These are phyloP conservation scores for Debaryomyces udenii DNA, from an alignment of 1,139 yeast species.

Conservation along the genomic window DNA sequence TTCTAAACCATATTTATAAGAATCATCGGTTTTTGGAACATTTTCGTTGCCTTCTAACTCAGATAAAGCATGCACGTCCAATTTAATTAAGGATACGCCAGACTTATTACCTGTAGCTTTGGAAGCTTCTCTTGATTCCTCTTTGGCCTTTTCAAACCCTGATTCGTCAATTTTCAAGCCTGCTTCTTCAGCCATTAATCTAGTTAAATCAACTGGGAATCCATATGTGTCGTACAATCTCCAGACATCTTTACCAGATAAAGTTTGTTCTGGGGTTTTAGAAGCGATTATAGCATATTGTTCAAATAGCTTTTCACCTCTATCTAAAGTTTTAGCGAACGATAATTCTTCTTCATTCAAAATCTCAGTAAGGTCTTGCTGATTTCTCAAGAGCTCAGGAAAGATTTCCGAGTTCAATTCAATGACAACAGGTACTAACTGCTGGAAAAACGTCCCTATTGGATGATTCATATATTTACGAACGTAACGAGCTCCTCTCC, in stretches of 20 bases:
- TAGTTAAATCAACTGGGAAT: slow-evolving; percentile 96
- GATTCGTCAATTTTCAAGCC: slow-evolving; percentile 90
- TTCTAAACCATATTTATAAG: slow-evolving; percentile 68
- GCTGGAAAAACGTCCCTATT: slow-evolving; percentile 89
- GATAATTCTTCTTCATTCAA: slow-evolving; percentile 95
- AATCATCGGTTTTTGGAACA: slow-evolving; percentile 85
- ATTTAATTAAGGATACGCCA: slow-evolving; percentile 65
- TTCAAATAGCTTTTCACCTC: slow-evolving; percentile 97
- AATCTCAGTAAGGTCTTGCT: slow-evolving; percentile 81
- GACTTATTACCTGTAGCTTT: slow-evolving; percentile 76
- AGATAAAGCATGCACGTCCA: slow-evolving; percentile 89
- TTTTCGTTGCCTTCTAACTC: slow-evolving; percentile 56
- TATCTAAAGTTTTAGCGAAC: slow-evolving; percentile 91
- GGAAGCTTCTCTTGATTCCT: slow-evolving; percentile 90
- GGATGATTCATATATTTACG: slow-evolving; percentile 96
- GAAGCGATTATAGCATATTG: slow-evolving; percentile 86
- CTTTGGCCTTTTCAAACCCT: slow-evolving; percentile 88
- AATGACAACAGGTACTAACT: slow-evolving; percentile 88
- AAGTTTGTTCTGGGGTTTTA: slow-evolving; percentile 70
- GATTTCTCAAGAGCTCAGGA: slow-evolving; percentile 83
- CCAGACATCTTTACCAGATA: slow-evolving; percentile 97
- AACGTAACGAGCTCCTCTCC: slow-evolving; percentile 97
- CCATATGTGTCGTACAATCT: slow-evolving; percentile 98
- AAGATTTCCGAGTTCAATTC: slow-evolving; percentile 85
- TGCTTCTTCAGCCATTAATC: slow-evolving; percentile 98